A percentile compares a stretch with the other conserved stretches of the same genome.
These are phyloP conservation scores for Detonula confervacea DNA, from an alignment of 352 stramenopile species.

Conservation along the genomic window DNA sequence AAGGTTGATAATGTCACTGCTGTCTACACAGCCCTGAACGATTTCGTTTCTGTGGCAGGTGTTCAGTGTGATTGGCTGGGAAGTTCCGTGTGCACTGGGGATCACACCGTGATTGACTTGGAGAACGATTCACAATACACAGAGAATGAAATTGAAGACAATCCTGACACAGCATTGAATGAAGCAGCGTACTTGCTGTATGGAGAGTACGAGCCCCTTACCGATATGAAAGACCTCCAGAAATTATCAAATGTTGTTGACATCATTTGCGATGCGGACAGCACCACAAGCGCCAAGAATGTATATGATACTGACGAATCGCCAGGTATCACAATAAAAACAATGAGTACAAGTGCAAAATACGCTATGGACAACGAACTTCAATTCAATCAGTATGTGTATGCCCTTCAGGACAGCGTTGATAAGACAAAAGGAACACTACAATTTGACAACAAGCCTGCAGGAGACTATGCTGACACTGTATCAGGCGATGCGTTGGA, in stretches of 20 bases:
- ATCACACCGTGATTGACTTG: conserved; percentile 17
- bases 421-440: conserved; percentile 55
- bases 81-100: conserved; percentile 46
- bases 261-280: conserved; percentile 57
- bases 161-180: conserved; percentile 21
- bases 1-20: conserved; percentile 14
- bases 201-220: conserved; percentile 59
- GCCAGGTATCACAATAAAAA: conserved; percentile 54
- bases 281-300: conserved; percentile 30
- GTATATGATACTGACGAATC: conserved; percentile 50
- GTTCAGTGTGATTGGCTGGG: conserved; percentile 55
- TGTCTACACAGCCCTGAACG: conserved; percentile 46
- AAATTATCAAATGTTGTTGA: conserved; percentile 50
- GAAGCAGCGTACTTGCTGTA: conserved; percentile 17
- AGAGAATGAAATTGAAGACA: conserved; percentile 22
- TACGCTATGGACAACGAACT: conserved; percentile 72
- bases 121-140: conserved; percentile 20
- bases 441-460: conserved; percentile 60
- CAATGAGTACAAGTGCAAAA: conserved; percentile 64
- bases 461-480: conserved; percentile 75
- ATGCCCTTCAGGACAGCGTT: conserved; percentile 73
- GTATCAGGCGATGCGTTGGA: conserved; percentile 75
- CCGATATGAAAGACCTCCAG: conserved; percentile 33
- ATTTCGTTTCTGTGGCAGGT: conserved; percentile 35
- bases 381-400: conserved; percentile 82